A percentile compares a stretch with the other conserved stretches of the same genome.
Conservation (phyloP, 1,284 basidiomycete genomes). For the Puccinia novopanici region DNA sequence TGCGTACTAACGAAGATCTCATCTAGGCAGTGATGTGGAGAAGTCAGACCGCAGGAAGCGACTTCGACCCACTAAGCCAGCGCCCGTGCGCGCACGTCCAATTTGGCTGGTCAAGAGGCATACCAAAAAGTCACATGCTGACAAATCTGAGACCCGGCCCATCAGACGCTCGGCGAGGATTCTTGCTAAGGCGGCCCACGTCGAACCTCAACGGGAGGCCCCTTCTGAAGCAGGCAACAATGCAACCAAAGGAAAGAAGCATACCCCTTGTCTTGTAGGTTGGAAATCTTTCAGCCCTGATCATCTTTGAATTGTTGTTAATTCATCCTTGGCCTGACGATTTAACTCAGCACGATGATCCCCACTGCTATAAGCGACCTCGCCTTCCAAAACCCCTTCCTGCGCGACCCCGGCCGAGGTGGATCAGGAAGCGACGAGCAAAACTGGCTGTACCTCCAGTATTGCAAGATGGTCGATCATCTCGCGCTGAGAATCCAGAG, state of each 20-base stretch:
- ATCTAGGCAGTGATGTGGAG: not conserved
- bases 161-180: slow-evolving; percentile 11
- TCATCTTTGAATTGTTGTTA: not conserved
- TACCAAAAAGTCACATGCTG: not conserved
- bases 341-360: not conserved
- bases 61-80: not conserved
- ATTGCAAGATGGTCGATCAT: not conserved
- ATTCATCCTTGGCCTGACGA: not conserved
- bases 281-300: not conserved
- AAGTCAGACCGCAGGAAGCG: not conserved
- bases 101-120: not conserved
- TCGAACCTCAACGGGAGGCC: not conserved
- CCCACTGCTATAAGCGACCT: not conserved
- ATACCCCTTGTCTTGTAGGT: not conserved
- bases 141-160: not conserved
- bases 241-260: not conserved
- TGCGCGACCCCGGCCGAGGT: not conserved
- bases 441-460: not conserved
- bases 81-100: not conserved
- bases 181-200: not conserved
- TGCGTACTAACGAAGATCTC: not conserved
- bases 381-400: not conserved
- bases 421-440: not conserved
- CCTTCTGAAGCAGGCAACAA: not conserved
- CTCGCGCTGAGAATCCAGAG: not conserved